Percentiles rank a stretch among this genome's conserved stretches.
Evolutionary conservation across 1,284 basidiomycete genomes (phyloP).

Genomic region (Melampsora abietis-canadensis): DNA sequence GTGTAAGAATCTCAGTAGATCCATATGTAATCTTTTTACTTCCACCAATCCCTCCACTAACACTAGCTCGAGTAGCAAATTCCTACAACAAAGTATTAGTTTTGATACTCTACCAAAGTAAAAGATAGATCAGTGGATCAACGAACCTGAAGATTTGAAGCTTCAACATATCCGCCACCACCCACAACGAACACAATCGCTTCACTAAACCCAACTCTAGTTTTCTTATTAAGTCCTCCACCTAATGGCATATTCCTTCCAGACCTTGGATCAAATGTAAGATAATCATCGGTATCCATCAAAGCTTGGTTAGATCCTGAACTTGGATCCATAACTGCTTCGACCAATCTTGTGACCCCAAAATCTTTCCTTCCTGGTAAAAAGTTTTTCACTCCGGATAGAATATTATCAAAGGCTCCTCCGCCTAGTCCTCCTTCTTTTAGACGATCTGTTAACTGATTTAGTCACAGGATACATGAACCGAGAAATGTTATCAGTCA

Average conservation of each 20-base stretch:
- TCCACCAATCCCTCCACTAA: constrained; percentile 51
- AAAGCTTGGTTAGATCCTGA: constrained; percentile 85
- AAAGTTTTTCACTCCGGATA: constrained; percentile 98
- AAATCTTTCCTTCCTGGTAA: constrained; percentile 91
- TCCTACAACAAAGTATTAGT: constrained; percentile 28
- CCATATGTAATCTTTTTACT: constrained; percentile 89
- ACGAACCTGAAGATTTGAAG: constrained; percentile 90
- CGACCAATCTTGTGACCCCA: constrained; percentile 84
- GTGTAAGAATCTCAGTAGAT: constrained; percentile 89
- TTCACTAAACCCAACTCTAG: constrained; percentile 79
- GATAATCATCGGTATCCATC: constrained; percentile 92
- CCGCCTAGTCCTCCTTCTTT: constrained; percentile 76
- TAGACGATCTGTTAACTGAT: constrained; percentile 79
- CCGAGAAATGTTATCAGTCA: constrained; percentile 7
- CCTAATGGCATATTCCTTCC: constrained; percentile 58
- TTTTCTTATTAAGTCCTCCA: constrained; percentile 55
- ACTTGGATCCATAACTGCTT: constrained; percentile 94
- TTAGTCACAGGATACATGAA: constrained; percentile 38
- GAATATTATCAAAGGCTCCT: constrained; percentile 78
- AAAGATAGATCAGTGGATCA: constrained; percentile 2
- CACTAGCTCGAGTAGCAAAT: constrained; percentile 43
- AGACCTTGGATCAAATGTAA: constrained; percentile 87
- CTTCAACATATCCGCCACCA: constrained; percentile 95
- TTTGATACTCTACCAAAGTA: constrained; percentile 44
- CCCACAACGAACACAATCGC: constrained; percentile 93